Evolutionary conservation across 176 grass and related monocot genomes (phyloP).

Genomic region (Carex cristatella): DNA sequence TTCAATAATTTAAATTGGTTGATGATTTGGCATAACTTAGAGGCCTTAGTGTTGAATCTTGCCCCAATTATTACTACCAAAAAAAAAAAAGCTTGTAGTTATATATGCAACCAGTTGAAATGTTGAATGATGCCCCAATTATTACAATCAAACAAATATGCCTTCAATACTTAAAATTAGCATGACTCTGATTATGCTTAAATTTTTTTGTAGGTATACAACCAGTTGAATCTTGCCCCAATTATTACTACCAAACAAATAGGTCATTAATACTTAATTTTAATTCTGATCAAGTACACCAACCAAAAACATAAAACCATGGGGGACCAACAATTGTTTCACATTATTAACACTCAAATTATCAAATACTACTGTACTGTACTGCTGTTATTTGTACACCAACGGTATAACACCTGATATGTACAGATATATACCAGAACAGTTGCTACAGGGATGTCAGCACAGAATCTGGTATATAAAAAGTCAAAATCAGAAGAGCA

Average conservation of each 20-base stretch:
- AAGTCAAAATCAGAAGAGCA: not conserved
- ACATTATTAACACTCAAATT: not conserved
- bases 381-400: not conserved
- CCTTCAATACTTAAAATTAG: not conserved
- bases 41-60: not conserved
- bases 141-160: not conserved
- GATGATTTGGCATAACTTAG: too few species aligned
- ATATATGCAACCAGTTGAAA: not conserved
- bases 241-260: slow-evolving; percentile 14
- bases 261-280: not conserved
- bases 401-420: not conserved
- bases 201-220: not conserved
- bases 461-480: not conserved
- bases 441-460: not conserved
- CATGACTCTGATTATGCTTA: slow-evolving; percentile 1
- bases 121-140: not conserved
- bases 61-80: not conserved
- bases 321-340: not conserved
- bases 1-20: too few species aligned
- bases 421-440: not conserved
- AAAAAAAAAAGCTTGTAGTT: too few species aligned
- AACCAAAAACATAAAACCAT: not conserved
- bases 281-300: not conserved
- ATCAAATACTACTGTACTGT: not conserved
- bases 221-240: not conserved